phyloP scores from a whole-genome alignment of 495 filamentous ascomycete genomes.

The Bathelium albidoporum region DNA sequence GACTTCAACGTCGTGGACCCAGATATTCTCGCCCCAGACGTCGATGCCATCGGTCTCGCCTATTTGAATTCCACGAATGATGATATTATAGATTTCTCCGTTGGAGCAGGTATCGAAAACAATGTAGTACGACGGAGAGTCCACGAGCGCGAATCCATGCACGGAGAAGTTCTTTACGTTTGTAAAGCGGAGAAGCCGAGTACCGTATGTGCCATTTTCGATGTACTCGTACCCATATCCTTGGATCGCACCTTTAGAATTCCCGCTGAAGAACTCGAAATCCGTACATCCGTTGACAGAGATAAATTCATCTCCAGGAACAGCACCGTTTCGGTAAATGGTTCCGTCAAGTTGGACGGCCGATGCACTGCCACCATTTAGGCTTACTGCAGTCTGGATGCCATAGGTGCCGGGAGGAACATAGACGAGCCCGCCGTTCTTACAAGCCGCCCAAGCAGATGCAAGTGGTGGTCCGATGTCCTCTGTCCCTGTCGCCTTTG shows the following conservation, averaged over 20 bases:
- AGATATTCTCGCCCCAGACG: conserved; percentile 41
- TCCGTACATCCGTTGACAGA: conserved; percentile 38
- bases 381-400: conserved; percentile 27
- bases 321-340: conserved; percentile 35
- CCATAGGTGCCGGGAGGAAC: conserved; percentile 5
- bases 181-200: conserved; percentile 35
- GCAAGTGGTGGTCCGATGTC: conserved; percentile 27
- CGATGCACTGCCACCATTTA: conserved; percentile 33
- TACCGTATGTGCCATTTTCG: conserved; percentile 16
- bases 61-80: conserved; percentile 38
- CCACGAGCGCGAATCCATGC: conserved; percentile 43
- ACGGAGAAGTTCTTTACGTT: conserved; percentile 39
- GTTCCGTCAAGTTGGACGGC: conserved; percentile 42
- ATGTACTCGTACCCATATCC: conserved; percentile 41
- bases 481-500: conserved; percentile 19
- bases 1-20: conserved; percentile 44
- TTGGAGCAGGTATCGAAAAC: conserved; percentile 38
- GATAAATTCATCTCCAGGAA: conserved; percentile 43
- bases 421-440: conserved; percentile 26
- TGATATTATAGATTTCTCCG: conserved; percentile 44
- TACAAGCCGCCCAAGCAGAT: conserved; percentile 26
- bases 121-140: conserved; percentile 43
- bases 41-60: conserved; percentile 45
- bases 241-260: conserved; percentile 40
- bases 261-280: conserved; percentile 43